Evolutionary conservation across 345 rosid genomes (phyloP).

Genomic region (Atalantia buxifolia): DNA sequence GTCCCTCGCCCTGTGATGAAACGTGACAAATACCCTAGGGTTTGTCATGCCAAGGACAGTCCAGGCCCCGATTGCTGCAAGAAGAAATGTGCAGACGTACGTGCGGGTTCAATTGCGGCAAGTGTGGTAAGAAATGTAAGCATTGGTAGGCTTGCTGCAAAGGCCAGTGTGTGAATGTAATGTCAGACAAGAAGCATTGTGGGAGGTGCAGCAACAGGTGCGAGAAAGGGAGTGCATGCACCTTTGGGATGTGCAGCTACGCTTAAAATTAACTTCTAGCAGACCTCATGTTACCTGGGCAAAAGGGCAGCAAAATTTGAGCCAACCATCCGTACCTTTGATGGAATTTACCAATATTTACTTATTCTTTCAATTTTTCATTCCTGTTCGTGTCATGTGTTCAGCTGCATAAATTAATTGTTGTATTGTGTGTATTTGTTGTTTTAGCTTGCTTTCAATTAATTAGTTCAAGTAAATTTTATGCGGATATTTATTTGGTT

Average conservation of each 20-base stretch:
- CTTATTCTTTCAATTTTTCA: not conserved
- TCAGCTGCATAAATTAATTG: not conserved
- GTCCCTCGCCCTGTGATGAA: slow-evolving; percentile 29
- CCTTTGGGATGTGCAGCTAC: slow-evolving; percentile 59
- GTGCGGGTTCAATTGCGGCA: slow-evolving; percentile 21
- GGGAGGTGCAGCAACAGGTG: slow-evolving; percentile 64
- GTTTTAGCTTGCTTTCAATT: not conserved
- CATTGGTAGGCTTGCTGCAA: slow-evolving; percentile 23
- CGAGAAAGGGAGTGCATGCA: slow-evolving; percentile 44
- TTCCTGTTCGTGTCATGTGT: not conserved
- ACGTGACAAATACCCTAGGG: slow-evolving; percentile 21
- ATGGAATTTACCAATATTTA: not conserved
- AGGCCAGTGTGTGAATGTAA: slow-evolving; percentile 25
- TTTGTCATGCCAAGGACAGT: slow-evolving; percentile 23
- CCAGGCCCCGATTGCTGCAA: slow-evolving; percentile 35
- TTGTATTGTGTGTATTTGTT: not conserved
- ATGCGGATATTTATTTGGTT: not conserved
- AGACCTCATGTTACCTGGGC: too few relatives aligned
- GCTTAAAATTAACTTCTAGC: slow-evolving; percentile 23
- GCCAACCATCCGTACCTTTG: not conserved
- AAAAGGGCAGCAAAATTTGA: too few relatives aligned
- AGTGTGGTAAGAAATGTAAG: slow-evolving; percentile 28
- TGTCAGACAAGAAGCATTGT: slow-evolving; percentile 46
- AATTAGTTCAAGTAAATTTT: not conserved
- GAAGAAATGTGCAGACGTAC: slow-evolving; percentile 27